These are phyloP conservation scores for Castanopsis chinensis DNA, from an alignment of 306 rosid genomes.

Conservation along the genomic window DNA sequence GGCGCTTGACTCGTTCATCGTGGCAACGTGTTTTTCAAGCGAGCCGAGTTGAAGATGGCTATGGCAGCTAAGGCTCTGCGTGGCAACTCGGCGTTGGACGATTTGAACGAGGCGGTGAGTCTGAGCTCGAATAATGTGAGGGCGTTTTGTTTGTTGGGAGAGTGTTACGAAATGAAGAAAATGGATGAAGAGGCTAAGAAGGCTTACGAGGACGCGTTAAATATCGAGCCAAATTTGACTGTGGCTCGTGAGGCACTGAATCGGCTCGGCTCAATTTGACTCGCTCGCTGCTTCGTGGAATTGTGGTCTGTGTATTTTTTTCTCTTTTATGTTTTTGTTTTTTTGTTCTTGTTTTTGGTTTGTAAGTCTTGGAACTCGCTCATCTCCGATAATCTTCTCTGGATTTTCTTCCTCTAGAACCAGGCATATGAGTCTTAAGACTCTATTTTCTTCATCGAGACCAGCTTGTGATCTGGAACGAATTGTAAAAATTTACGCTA, in stretches of 20 bases:
- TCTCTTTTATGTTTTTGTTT: background rate
- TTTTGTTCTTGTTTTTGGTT: background rate
- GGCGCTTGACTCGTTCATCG: slow-evolving; percentile 72
- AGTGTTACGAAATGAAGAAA: slow-evolving; percentile 70
- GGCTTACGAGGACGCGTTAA: slow-evolving; percentile 69
- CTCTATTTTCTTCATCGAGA: too few relatives aligned
- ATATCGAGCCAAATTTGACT: slow-evolving; percentile 42
- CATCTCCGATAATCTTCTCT: too few relatives aligned
- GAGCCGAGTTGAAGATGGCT: slow-evolving; percentile 72
- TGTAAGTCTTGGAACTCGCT: too few relatives aligned
- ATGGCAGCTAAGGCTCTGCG: slow-evolving; percentile 24
- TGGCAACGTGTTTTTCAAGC: slow-evolving; percentile 73
- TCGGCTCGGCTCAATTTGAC: slow-evolving; percentile 34
- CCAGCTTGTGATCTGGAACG: too few relatives aligned
- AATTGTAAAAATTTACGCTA: too few relatives aligned
- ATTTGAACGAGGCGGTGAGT: slow-evolving; percentile 56
- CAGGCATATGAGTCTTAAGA: too few relatives aligned
- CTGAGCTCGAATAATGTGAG: slow-evolving; percentile 51
- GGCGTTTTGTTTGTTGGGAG: slow-evolving; percentile 65
- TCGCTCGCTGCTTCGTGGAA: background rate
- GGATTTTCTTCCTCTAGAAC: too few relatives aligned
- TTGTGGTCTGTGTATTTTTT: background rate
- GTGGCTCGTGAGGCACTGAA: slow-evolving; percentile 60
- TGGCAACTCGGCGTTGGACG: slow-evolving; percentile 55
- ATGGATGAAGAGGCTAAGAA: slow-evolving; percentile 67